Conservation (phyloP, 2,329 filamentous ascomycete species). For the Calonectria henricotiae region DNA sequence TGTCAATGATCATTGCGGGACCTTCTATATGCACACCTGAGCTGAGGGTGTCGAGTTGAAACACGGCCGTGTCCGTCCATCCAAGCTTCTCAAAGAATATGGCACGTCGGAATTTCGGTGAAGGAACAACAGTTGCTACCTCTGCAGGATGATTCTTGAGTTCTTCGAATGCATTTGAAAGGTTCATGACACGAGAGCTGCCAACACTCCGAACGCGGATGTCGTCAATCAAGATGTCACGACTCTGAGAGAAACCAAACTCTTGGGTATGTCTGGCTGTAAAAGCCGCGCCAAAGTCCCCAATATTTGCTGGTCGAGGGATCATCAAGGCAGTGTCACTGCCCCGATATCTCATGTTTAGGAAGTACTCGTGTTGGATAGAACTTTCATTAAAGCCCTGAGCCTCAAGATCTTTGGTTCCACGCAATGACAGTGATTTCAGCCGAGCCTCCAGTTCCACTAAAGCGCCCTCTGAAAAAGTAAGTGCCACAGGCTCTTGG, state of each 20-base stretch:
- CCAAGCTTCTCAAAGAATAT: slow-evolving; percentile 52
- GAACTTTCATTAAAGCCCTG: slow-evolving; percentile 60
- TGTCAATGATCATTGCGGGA: slow-evolving; percentile 81
- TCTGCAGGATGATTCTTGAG: slow-evolving; percentile 42
- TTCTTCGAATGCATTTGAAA: slow-evolving; percentile 50
- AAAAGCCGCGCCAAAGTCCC: slow-evolving; percentile 57
- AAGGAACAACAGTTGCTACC: slow-evolving; percentile 33
- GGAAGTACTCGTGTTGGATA: slow-evolving; percentile 62
- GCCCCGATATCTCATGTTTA: slow-evolving; percentile 65
- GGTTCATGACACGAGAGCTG: slow-evolving; percentile 47
- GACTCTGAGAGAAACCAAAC: slow-evolving; percentile 61
- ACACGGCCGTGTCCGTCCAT: slow-evolving; percentile 52
- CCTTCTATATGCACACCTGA: slow-evolving; percentile 60
- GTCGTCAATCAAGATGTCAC: slow-evolving; percentile 62
- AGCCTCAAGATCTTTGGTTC: slow-evolving; percentile 42
- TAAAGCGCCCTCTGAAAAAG: slow-evolving; percentile 46
- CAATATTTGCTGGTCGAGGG: slow-evolving; percentile 41
- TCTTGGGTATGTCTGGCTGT: slow-evolving; percentile 59
- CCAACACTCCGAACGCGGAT: slow-evolving; percentile 62
- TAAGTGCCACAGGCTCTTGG: slow-evolving; percentile 58
- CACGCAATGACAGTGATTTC: slow-evolving; percentile 47
- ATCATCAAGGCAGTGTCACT: slow-evolving; percentile 64
- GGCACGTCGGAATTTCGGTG: slow-evolving; percentile 43
- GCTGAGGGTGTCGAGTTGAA: slow-evolving; percentile 46
- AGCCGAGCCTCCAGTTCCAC: slow-evolving; percentile 46